Percentiles rank a stretch among this genome's conserved stretches.
These are phyloP conservation scores for Kwoniella mangroviensis DNA, from an alignment of 768 basidiomycete genomes.

Conservation along the genomic window DNA sequence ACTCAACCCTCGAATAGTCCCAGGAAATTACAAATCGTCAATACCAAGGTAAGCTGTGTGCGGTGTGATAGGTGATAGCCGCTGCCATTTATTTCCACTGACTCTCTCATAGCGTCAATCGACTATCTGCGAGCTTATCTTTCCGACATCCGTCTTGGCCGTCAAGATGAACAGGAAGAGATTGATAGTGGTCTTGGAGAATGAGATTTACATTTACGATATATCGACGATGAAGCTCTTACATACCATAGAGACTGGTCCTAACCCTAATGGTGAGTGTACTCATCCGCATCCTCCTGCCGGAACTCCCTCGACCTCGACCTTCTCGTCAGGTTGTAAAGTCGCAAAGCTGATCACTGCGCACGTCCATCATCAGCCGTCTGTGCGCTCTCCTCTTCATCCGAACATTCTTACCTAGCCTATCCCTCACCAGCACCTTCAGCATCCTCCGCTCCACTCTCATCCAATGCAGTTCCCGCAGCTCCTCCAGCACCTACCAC, in stretches of 20 bases:
- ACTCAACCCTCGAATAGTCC: conserved; percentile 82
- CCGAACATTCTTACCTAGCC: conserved; percentile 90
- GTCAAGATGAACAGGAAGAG: conserved; percentile 98
- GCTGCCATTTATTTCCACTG: neutral
- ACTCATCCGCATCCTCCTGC: neutral
- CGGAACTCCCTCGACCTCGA: no score
- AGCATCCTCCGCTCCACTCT: conserved; percentile 66
- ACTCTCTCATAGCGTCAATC: conserved; percentile 74
- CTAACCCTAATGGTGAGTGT: conserved; percentile 84
- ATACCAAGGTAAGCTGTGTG: conserved; percentile 77
- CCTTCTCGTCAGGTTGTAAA: no score
- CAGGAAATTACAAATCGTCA: conserved; percentile 93
- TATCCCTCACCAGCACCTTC: conserved; percentile 95
- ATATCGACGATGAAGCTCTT: conserved; percentile 97
- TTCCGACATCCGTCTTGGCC: conserved; percentile 94
- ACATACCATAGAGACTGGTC: conserved; percentile 95
- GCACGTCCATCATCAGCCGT: conserved; percentile 66
- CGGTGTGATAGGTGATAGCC: no score
- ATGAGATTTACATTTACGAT: conserved; percentile 99
- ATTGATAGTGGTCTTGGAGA: conserved; percentile 91
- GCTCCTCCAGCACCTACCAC: conserved; percentile 58
- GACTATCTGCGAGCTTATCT: conserved; percentile 97
- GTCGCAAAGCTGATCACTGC: neutral
- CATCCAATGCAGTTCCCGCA: conserved; percentile 59
- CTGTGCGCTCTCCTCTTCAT: conserved; percentile 89